Base-by-base conservation (phyloP, 495 filamentous ascomycete species). In the Hyaloscypha variabilis region DNA sequence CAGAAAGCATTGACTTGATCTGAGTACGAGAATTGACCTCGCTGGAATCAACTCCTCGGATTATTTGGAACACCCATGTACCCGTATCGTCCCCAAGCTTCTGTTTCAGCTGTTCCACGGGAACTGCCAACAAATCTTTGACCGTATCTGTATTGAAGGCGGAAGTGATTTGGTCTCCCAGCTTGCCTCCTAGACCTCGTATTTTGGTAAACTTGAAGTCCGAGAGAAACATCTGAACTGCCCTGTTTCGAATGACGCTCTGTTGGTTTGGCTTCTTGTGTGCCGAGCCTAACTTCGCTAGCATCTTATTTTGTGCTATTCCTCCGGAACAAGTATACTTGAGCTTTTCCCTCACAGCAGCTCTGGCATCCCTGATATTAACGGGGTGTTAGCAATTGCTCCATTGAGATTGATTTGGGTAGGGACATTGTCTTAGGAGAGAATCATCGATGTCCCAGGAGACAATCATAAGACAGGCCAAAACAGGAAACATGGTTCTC, bases 1-100 rank as follows among this genome's bases (percentile, higher is more conserved):
- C 94, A 2, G 92, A 96, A n/a, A 97, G 83, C 95, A 99, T 99
- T 24, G 90, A 94, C 72, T 98, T 97, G 74, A 97, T 96, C 70
- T 93, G 90, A 14, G 93, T 97, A 64, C 95, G 86, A 39, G 93
- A 83, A 70, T 92, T 97, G 69, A 98, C 93, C 77, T 97, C 93
- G 72, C 89, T 96, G 49, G 78, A 75, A 73, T 99, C 95, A 58
- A 92, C 87, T 0, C 95, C 95, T 0, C 96, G 88, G 51, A 97
- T 88, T 23, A 89, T 88, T 60, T 90, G 84, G 77, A 96, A 94
- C 25, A 99, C 81, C 93, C 94, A 98, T 8, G 85, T 78, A 19
- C 92, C 94, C 2, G 89, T 96, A 46, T 97, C 92, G 59, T 96
- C 92, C 28, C 93, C 91, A 14, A 99, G 73, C 69, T 88, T 90